Conservation (phyloP, 2,329 filamentous ascomycete species). For the Zymoseptoria crescenta region DNA sequence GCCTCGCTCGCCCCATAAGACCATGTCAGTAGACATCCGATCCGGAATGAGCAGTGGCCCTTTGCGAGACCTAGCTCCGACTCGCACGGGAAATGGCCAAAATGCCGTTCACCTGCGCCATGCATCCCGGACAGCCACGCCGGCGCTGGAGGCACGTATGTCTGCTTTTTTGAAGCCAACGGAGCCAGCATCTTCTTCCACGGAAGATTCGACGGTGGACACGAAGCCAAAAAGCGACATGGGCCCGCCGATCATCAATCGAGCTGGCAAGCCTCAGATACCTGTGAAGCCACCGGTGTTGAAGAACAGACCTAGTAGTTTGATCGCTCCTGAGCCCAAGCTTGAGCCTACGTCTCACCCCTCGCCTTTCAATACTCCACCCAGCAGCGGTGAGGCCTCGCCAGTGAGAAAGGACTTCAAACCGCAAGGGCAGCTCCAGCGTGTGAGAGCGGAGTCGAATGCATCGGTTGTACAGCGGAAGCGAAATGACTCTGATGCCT, state of each 20-base stretch:
- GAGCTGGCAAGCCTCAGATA: conserved; percentile 69
- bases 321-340: conserved; percentile 35
- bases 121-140: conserved; percentile 36
- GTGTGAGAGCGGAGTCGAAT: conserved; percentile 14
- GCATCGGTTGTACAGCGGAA: conserved; percentile 22
- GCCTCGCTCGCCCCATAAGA: conserved; percentile 54
- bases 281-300: conserved; percentile 30
- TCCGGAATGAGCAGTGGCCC: conserved; percentile 7
- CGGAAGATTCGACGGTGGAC: conserved; percentile 1
- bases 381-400: conserved; percentile 58
- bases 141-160: conserved; percentile 34
- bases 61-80: conserved; percentile 16
- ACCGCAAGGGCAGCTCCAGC: background rate
- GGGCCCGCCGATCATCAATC: conserved; percentile 67
- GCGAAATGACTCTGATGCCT: conserved; percentile 23
- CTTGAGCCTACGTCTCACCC: conserved; percentile 37
- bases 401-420: conserved; percentile 17
- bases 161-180: conserved; percentile 27
- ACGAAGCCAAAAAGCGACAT: conserved; percentile 27
- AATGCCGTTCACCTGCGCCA: conserved; percentile 29
- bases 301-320: conserved; percentile 17
- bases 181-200: conserved; percentile 7
- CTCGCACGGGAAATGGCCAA: conserved; percentile 13
- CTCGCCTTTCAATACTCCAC: conserved; percentile 83
- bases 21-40: conserved; percentile 13